A percentile compares a stretch with the other conserved stretches of the same genome.
Conservation (phyloP, 176 grass and related monocot genomes). For the Triticum urartu region DNA sequence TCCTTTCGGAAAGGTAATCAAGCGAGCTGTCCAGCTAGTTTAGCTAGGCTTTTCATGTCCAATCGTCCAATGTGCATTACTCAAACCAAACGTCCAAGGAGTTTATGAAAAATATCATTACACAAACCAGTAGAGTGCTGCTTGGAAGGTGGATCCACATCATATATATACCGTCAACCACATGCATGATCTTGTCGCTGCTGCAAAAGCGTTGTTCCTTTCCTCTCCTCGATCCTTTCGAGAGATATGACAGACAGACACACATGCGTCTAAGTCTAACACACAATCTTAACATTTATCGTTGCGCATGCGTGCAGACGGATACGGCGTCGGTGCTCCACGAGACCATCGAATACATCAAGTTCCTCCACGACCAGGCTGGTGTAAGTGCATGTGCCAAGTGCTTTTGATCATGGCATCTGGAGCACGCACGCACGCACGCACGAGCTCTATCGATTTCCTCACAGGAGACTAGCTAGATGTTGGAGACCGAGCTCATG, state of each 20-base stretch:
- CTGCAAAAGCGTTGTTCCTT: slow-evolving; percentile 57
- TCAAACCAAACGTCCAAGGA: too few species aligned
- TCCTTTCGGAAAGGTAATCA: slow-evolving; percentile 99
- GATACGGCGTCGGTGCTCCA: slow-evolving; percentile 99
- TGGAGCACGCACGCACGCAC: slow-evolving; percentile 11
- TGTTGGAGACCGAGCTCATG: slow-evolving; percentile 7
- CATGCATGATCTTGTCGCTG: slow-evolving; percentile 33
- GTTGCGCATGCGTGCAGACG: slow-evolving; percentile 67
- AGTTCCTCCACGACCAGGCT: slow-evolving; percentile 97
- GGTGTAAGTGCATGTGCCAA: slow-evolving; percentile 59
- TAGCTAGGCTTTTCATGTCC: slow-evolving; percentile 47
- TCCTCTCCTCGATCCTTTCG: slow-evolving; percentile 29
- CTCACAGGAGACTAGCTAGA: slow-evolving; percentile 9
- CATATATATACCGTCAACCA: not conserved
- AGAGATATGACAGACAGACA: slow-evolving; percentile 17
- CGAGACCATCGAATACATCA: slow-evolving; percentile 99
- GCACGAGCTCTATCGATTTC: slow-evolving; percentile 35
- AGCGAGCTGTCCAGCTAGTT: not conserved
- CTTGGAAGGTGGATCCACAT: slow-evolving; percentile 36
- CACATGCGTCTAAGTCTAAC: not conserved
- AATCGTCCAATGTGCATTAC: slow-evolving; percentile 34
- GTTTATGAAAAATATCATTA: not conserved
- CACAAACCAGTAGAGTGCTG: slow-evolving; percentile 18
- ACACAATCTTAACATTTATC: slow-evolving; percentile 47
- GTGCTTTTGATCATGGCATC: slow-evolving; percentile 43